These are phyloP conservation scores for Beauveria medogensis DNA, from an alignment of 2,329 filamentous ascomycete species.

Conservation along the genomic window DNA sequence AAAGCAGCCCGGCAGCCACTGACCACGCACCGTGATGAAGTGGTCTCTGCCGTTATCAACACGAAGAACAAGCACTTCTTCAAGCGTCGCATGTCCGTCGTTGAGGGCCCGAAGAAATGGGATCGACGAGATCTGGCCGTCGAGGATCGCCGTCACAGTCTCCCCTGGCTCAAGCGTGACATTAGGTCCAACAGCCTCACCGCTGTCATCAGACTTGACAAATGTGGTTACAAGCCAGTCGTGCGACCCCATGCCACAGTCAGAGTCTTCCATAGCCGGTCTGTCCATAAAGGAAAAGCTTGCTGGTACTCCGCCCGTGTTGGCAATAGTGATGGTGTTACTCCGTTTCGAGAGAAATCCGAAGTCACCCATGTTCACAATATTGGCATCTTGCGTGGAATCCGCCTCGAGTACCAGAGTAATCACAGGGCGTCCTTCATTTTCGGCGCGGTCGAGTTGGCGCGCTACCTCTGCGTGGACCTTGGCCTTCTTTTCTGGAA, in stretches of 20 bases:
- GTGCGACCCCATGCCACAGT: constrained; percentile 28
- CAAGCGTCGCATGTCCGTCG: constrained; percentile 54
- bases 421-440: constrained; percentile 75
- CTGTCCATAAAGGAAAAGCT: constrained; percentile 73
- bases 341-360: constrained; percentile 58
- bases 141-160: constrained; percentile 62
- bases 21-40: constrained; percentile 73
- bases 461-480: constrained; percentile 81
- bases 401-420: constrained; percentile 69
- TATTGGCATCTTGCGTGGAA: constrained; percentile 36
- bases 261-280: constrained; percentile 42
- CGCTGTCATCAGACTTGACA: constrained; percentile 32
- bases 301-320: constrained; percentile 77
- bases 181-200: constrained; percentile 31
- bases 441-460: constrained; percentile 84
- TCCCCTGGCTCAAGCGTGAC: constrained; percentile 79
- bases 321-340: constrained; percentile 74
- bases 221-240: constrained; percentile 67
- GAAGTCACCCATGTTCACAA: constrained; percentile 72
- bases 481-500: constrained; percentile 74
- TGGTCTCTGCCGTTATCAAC: constrained; percentile 81
- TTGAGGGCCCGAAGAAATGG: constrained; percentile 64
- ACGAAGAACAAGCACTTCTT: constrained; percentile 81
- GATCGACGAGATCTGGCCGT: constrained; percentile 57
- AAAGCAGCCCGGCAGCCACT: constrained; percentile 76